Percentiles rank a stretch among this genome's conserved stretches.
phyloP scores from a whole-genome alignment of 345 rosid genomes.

The Lumnitzera racemosa region DNA sequence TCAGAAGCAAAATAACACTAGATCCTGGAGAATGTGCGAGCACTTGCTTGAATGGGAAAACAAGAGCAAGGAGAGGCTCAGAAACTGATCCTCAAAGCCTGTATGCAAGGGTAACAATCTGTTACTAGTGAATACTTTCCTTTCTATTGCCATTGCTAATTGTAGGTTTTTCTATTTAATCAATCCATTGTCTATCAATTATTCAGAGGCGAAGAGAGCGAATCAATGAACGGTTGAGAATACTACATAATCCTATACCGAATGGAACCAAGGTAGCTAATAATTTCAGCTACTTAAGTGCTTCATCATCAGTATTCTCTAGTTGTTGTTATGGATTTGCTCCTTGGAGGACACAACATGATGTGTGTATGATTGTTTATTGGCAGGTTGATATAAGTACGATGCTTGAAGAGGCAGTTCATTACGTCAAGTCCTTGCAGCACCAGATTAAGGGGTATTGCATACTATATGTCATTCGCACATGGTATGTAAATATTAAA shows the following conservation, averaged over 20 bases:
- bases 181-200: background rate
- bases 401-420: conserved; percentile 88
- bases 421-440: conserved; percentile 77
- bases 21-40: conserved; percentile 17
- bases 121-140: background rate
- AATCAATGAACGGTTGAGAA: conserved; percentile 61
- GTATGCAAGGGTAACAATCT: conserved; percentile 60
- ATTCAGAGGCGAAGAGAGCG: conserved; percentile 77
- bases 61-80: conserved; percentile 56
- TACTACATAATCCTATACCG: conserved; percentile 69
- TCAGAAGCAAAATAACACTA: conserved; percentile 14
- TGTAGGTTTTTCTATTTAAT: background rate
- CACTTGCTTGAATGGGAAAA: conserved; percentile 42
- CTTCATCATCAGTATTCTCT: no score
- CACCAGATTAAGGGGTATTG: conserved; percentile 51
- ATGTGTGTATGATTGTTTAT: no score
- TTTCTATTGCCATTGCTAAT: background rate
- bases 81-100: conserved; percentile 93
- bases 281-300: background rate
- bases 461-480: no score
- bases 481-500: no score
- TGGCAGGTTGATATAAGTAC: conserved; percentile 65
- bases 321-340: no score
- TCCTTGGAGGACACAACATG: no score
- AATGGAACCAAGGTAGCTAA: conserved; percentile 66